Evolutionary conservation across 2,329 filamentous ascomycete genomes (phyloP).

Genomic region (Aspergillus sp.): DNA sequence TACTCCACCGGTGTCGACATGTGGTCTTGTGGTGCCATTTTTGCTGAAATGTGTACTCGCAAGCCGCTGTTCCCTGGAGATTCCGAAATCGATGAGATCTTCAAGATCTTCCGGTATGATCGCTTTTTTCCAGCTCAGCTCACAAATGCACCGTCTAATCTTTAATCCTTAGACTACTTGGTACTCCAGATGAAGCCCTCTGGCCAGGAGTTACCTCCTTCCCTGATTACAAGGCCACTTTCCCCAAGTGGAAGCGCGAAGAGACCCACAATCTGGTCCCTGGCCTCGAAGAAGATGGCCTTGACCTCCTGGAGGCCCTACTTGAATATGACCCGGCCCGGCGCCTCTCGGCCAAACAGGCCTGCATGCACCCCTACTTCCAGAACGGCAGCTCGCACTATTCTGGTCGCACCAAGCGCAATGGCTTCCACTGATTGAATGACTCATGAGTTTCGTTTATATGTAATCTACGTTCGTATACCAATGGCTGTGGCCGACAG

Average conservation of each 20-base stretch:
- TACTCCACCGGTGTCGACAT: conserved; percentile 95
- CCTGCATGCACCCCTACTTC: conserved; percentile 83
- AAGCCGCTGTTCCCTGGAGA: conserved; percentile 92
- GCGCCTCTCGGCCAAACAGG: conserved; percentile 85
- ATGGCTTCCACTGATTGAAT: conserved; percentile 39
- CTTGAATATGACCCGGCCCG: conserved; percentile 85
- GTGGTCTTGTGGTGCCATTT: conserved; percentile 94
- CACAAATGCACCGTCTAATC: conserved; percentile 9
- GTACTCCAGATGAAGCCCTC: conserved; percentile 75
- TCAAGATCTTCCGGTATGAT: conserved; percentile 83
- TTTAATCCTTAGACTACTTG: conserved; percentile 61
- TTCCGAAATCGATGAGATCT: conserved; percentile 91
- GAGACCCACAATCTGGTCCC: conserved; percentile 65
- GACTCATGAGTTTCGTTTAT: conserved; percentile 10
- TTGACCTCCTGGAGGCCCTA: conserved; percentile 60
- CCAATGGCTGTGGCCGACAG: conserved; percentile 11
- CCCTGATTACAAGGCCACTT: conserved; percentile 88
- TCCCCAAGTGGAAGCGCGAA: conserved; percentile 85
- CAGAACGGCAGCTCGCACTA: conserved; percentile 51
- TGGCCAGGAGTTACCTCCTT: conserved; percentile 95
- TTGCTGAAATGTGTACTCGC: conserved; percentile 93
- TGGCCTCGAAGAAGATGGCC: conserved; percentile 64
- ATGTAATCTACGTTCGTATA: conserved; percentile 21
- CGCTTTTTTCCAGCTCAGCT: not conserved
- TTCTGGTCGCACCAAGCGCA: conserved; percentile 42